Base-by-base conservation (phyloP, 2,329 filamentous ascomycete species). In the Talaromyces piceae region DNA sequence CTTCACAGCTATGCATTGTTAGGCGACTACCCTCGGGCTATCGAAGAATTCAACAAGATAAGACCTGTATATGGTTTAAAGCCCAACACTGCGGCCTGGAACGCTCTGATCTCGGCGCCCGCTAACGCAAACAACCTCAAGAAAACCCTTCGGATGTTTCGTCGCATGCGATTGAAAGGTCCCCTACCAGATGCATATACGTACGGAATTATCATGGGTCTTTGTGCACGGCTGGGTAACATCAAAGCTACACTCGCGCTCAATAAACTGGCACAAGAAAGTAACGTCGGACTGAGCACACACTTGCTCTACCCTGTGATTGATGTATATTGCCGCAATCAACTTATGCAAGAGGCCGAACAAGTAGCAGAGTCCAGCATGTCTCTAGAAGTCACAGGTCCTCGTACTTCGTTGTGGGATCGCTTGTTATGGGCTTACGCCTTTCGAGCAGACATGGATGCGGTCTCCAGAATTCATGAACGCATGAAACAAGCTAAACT, bases 341-440 rank as follows among this genome's bases (percentile, higher is more conserved):
- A 77, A 20, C 67, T 73, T 33, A 68, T 77, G 41, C 58, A 67
- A 9, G 73, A 81, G 58, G 84, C 85, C 3, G 77, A 83, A 63
- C 70, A 70, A 33, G 71, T 88, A 45, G 80, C 83, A 27, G 63
- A 78, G 45, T 77, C 78, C 41, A 77, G 82, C 27, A 72, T 83
- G 20, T 67, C 68, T 11, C 73, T 75, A 54, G 70, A 73, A 12
- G 64, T 81, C 1, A 63, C 74, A 16, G 76, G 81, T 1, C 72
- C 76, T 1, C 72, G 78, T 20, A 83, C 83, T 2, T 73, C 76
- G 27, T 80, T 89, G 62, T 96, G 88, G 87, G 95, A 96, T 62
- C 76, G 81, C 49, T 70, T 96, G 27, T 72, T 96, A 4, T 76
- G 78, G 51, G 80, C 85, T 54, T 78, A 89, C 64, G 87, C 87